Conservation (phyloP, 305 asterid genomes). For the Plantago lanceolata region DNA sequence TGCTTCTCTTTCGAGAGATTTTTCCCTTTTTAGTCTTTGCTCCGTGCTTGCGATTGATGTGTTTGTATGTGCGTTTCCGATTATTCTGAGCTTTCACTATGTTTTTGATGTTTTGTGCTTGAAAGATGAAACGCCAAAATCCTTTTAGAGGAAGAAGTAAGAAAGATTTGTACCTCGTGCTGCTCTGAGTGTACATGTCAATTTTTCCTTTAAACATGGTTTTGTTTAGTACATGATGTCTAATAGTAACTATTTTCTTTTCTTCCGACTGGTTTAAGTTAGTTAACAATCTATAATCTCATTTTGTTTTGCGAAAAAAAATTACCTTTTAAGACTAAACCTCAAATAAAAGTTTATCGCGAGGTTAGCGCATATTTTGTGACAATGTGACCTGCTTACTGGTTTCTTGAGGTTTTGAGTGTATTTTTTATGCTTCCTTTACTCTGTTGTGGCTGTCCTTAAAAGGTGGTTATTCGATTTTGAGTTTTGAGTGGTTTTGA, state of each 20-base stretch:
- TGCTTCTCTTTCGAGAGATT: neutral
- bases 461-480: neutral
- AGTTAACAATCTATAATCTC: neutral
- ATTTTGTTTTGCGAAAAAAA: too few relatives aligned
- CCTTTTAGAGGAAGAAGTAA: neutral
- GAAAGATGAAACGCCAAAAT: neutral
- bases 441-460: neutral
- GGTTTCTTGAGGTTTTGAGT: too few relatives aligned
- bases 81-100: neutral
- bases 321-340: too few relatives aligned
- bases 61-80: neutral
- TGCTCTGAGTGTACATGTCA: neutral
- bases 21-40: neutral
- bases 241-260: too few relatives aligned
- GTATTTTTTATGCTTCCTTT: too few relatives aligned
- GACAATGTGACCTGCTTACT: too few relatives aligned
- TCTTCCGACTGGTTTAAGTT: neutral
- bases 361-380: neutral
- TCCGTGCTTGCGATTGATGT: neutral
- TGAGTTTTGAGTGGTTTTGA: neutral
- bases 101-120: neutral
- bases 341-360: too few relatives aligned
- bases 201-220: neutral
- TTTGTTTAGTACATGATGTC: neutral
- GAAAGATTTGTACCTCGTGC: constrained; percentile 7